phyloP scores from a whole-genome alignment of 2,329 filamentous ascomycete species.

The Aspergillus pseudoglaucus region DNA sequence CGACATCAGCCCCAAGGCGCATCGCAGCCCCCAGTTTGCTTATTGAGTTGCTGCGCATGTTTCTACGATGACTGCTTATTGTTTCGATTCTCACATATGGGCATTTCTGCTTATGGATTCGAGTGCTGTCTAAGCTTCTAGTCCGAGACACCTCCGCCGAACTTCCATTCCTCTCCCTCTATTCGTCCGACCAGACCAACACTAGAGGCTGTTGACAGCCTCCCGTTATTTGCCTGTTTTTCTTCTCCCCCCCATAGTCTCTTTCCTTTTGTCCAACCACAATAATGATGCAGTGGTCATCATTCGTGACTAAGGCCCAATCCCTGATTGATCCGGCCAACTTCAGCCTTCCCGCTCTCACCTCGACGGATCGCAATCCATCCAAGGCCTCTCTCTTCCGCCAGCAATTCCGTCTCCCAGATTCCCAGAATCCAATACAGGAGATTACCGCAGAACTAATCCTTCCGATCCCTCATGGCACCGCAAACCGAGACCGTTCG shows the following conservation, averaged over 20 bases:
- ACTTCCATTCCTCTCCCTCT: constrained; percentile 7
- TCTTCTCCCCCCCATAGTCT: neutral
- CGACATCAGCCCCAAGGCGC: constrained; percentile 6
- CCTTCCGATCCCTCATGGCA: constrained; percentile 64
- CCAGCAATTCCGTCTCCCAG: constrained; percentile 89
- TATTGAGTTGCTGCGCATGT: constrained; percentile 16
- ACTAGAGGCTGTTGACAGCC: neutral
- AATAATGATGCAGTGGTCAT: constrained; percentile 61
- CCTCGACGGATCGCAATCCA: constrained; percentile 69
- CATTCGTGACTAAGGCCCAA: constrained; percentile 91
- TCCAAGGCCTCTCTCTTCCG: constrained; percentile 92
- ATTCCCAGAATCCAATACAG: constrained; percentile 85
- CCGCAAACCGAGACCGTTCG: constrained; percentile 47
- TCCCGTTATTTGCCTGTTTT: neutral
- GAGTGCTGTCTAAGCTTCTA: neutral
- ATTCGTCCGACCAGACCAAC: neutral
- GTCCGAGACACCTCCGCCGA: neutral
- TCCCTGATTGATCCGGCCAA: constrained; percentile 87
- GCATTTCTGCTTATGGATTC: constrained; percentile 17
- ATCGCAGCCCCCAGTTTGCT: constrained; percentile 11
- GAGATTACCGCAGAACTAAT: constrained; percentile 96
- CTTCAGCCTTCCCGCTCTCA: constrained; percentile 65
- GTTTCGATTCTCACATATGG: constrained; percentile 12
- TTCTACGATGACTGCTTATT: constrained; percentile 24
- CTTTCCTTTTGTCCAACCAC: neutral